phyloP scores from a whole-genome alignment of 2,329 filamentous ascomycete genomes.

The Ascochyta clinopodiicola region DNA sequence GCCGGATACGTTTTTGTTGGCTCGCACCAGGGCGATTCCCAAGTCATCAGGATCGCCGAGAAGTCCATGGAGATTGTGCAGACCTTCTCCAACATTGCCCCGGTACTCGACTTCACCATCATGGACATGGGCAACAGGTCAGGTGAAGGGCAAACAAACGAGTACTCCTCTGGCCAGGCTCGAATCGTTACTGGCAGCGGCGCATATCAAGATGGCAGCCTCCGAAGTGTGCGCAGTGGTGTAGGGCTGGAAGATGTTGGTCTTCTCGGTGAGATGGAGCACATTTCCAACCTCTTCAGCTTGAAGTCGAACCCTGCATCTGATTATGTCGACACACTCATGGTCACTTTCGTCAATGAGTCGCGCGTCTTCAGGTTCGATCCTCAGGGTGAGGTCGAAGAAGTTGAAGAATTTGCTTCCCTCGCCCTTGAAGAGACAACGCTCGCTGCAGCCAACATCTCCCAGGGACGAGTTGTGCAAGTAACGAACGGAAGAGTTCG shows the following conservation, averaged over 20 bases:
- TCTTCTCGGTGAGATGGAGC: slow-evolving; percentile 77
- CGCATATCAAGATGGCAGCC: slow-evolving; percentile 83
- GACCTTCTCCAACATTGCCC: slow-evolving; percentile 82
- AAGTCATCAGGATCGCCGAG: slow-evolving; percentile 72
- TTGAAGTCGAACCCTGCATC: slow-evolving; percentile 61
- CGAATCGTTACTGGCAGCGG: slow-evolving; percentile 92
- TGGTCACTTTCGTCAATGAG: slow-evolving; percentile 82
- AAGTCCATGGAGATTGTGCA: slow-evolving; percentile 73
- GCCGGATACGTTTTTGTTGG: slow-evolving; percentile 80
- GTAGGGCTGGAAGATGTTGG: slow-evolving; percentile 90
- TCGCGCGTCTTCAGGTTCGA: slow-evolving; percentile 84
- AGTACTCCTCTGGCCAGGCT: slow-evolving; percentile 94
- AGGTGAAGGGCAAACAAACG: slow-evolving; percentile 78
- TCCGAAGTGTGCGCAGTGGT: slow-evolving; percentile 90
- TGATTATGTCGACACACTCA: slow-evolving; percentile 69
- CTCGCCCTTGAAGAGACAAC: slow-evolving; percentile 74
- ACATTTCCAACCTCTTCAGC: slow-evolving; percentile 76
- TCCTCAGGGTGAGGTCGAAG: slow-evolving; percentile 78
- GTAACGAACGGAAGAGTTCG: slow-evolving; percentile 71
- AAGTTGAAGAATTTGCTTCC: slow-evolving; percentile 77
- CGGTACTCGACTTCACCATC: slow-evolving; percentile 89
- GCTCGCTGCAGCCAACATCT: slow-evolving; percentile 71
- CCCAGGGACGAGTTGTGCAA: slow-evolving; percentile 72
- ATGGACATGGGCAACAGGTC: slow-evolving; percentile 94
- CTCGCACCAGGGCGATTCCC: slow-evolving; percentile 91